phyloP scores from a whole-genome alignment of 495 filamentous ascomycete species.

The Aspergillus panamensis region DNA sequence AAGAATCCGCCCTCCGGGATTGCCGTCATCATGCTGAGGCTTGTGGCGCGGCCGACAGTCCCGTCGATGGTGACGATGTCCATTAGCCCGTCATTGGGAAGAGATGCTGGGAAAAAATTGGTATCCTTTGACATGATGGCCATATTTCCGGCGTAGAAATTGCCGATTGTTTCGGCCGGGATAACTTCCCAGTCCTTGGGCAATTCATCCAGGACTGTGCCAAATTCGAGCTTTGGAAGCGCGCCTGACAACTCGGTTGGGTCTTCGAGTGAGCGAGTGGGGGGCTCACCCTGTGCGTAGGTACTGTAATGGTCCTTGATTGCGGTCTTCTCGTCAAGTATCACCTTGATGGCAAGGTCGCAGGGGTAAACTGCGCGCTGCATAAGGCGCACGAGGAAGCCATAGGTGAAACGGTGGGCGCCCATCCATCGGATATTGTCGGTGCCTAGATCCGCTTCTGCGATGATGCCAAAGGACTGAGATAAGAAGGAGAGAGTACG shows the following conservation, averaged over 20 bases:
- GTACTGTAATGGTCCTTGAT: slow-evolving; percentile 70
- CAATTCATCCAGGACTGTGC: slow-evolving; percentile 71
- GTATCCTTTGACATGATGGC: slow-evolving; percentile 81
- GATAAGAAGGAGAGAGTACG: slow-evolving; percentile 84
- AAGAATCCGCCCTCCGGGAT: slow-evolving; percentile 73
- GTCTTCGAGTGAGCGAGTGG: slow-evolving; percentile 23
- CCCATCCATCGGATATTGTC: slow-evolving; percentile 94
- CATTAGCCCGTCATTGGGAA: slow-evolving; percentile 80
- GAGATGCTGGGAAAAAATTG: slow-evolving; percentile 83
- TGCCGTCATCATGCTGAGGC: slow-evolving; percentile 62
- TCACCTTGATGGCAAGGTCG: slow-evolving; percentile 79
- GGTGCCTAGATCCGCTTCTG: slow-evolving; percentile 83
- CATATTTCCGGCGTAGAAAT: slow-evolving; percentile 96
- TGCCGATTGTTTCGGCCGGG: slow-evolving; percentile 73
- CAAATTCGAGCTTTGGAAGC: slow-evolving; percentile 72
- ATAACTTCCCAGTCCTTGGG: slow-evolving; percentile 71
- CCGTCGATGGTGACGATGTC: slow-evolving; percentile 82
- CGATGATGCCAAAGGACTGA: slow-evolving; percentile 85
- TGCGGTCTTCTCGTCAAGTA: slow-evolving; percentile 67
- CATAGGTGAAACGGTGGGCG: slow-evolving; percentile 74
- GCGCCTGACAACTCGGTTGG: slow-evolving; percentile 39
- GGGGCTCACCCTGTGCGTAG: slow-evolving; percentile 39
- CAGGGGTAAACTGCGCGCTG: slow-evolving; percentile 77
- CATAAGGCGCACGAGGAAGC: slow-evolving; percentile 69
- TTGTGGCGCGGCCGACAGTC: slow-evolving; percentile 59